Base-by-base conservation (phyloP, 2,329 filamentous ascomycete genomes). In the Calonectria fujianensis region DNA sequence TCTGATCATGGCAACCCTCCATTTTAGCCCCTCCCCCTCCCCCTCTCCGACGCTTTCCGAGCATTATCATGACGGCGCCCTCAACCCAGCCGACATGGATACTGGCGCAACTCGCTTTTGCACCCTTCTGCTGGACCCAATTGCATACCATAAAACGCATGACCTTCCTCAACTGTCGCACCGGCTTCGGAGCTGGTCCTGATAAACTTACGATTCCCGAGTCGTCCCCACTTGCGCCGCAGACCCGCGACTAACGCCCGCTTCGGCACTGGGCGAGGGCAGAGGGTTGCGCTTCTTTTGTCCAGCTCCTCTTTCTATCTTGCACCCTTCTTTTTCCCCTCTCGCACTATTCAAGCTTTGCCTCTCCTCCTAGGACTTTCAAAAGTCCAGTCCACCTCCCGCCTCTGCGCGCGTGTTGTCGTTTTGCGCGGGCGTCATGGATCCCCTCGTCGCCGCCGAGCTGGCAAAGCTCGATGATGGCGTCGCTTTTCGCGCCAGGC, bases 401-500 rank as follows among this genome's bases (percentile, higher is more conserved):
- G 14, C 35, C 31, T 52, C 52, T 24, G 51, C 18, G 16, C n/a
- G 16, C 32, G 20, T 9, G 10, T 64, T 45, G 41, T 45, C n/a
- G 13, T 20, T 51, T 20, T 18, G 65, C 29, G 50, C 74, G 20
- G 75, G 82, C 51, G 78, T 77, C 31, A 87, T 87, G 77, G 84
- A 87, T 70, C 85, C 87, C 69, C 77, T 82, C 29, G 83, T 83
- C 72, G 79, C 77, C 27, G 81, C 84, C 39, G 83, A 85, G 81
- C 80, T 86, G 65, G 75, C 78, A 45, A 79, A 79, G 74, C 77
- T 70, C 64, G 79, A 80, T 70, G 84, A 87, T 71, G 82, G 82
- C 59, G 80, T 97, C 50, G 92, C 95, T 54, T 98, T 98, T 87
- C 94, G 93, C 83, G 94, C 95, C 8, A 90, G 89, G 73, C 88